Evolutionary conservation across 495 filamentous ascomycete genomes (phyloP), one percentile per base, ranked within the genome.

Genomic region (Stereocaulon alpinum): DNA sequence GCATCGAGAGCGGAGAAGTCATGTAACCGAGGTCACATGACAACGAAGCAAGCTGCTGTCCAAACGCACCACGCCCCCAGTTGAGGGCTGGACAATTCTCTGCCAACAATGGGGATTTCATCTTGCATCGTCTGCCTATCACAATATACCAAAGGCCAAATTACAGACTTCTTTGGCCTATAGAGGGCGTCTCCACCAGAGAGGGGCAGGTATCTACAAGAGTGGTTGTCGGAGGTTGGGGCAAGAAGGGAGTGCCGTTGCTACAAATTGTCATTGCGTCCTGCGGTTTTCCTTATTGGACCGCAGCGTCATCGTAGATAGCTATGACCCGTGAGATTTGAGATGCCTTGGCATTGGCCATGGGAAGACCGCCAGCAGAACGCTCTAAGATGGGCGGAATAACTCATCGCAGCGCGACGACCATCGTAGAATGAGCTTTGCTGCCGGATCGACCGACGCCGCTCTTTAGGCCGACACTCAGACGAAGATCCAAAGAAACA

Each of bases 291-390:
- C 45, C 40, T 17, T 18, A 12, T 58, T 40, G 44, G 15, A 20
- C 37, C 27, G 34, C 43, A 40, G 55, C 43, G 18, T 58, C 41
- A 12, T 47, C 58, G 58, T 60, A 60, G 58, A 60, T 60, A 60
- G 49, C 15, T 37, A 60, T 60, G 50, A 48, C 50, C 24, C 20
- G 58, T 60, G 58, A 60, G 54, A 56, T 50, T 50, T 20, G 41
- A 60, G 40, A 41, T 45, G 40, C 50, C 49, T 47, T 55, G 42
- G 58, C 58, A 47, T 24, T 17, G 53, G 58, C 30, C 58, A 47
- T 40, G 37, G 58, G 49, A 60, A 55, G 20, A 29, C 40, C 58
- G 40, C n/a, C 40, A 40, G 17, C 18, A 34, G 54, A 48, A 17
- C 34, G 34, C 43, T 56, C 55, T 27, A 56, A 27, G 29, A 14